These are phyloP conservation scores for Tetrahymena thermophila DNA, from an alignment of 73 alveolate species.

Conservation along the genomic window DNA sequence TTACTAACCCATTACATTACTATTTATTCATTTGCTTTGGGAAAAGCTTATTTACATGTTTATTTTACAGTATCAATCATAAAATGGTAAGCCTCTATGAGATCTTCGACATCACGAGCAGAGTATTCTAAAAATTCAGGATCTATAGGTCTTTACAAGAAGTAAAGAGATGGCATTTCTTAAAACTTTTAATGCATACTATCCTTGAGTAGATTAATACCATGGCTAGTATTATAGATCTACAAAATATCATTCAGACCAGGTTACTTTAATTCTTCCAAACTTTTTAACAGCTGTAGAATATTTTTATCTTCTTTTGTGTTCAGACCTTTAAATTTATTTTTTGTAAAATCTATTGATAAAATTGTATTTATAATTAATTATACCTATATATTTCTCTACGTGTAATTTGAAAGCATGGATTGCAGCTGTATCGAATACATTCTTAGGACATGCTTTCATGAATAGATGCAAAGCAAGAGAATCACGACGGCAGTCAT, in stretches of 20 bases:
- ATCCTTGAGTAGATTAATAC: background rate
- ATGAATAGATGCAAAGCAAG: background rate
- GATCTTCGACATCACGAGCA: background rate
- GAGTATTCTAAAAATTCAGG: background rate
- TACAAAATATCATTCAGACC: background rate
- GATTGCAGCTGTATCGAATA: background rate
- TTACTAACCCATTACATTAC: background rate
- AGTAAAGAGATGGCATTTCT: background rate
- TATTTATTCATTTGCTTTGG: background rate
- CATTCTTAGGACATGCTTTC: background rate
- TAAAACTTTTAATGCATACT: background rate
- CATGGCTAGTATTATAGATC: background rate
- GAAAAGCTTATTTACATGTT: background rate
- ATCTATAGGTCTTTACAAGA: background rate
- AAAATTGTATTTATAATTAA: background rate
- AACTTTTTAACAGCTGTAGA: background rate
- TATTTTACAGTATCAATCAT: background rate
- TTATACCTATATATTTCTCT: background rate
- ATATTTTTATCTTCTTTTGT: background rate
- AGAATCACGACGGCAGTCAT: background rate
- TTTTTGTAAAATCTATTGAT: background rate
- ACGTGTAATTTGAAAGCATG: background rate
- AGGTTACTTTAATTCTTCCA: background rate
- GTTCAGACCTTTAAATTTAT: background rate
- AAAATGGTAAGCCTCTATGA: background rate